Evolutionary conservation across 352 stramenopile species (phyloP), one percentile per base, ranked within the genome.

Genomic region (Pythium aristosporum): DNA sequence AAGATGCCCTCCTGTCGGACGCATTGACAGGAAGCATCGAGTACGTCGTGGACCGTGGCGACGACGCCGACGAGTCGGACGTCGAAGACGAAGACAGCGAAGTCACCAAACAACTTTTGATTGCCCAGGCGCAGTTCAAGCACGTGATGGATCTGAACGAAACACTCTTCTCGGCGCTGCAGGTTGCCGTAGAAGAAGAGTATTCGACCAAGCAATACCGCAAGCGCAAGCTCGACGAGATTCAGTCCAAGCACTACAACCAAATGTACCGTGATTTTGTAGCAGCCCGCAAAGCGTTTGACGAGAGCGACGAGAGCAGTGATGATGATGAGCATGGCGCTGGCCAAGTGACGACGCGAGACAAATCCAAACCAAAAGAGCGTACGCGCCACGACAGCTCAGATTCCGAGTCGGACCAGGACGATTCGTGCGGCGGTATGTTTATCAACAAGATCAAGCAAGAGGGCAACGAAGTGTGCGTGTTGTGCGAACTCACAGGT

Each of bases 361-460:
- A 48, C 44, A 41, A 61, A 28, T 55, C 57, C 9, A 51, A 58
- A 52, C 63, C 39, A 30, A 28, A 9, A 64, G 67, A 15, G 25
- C 28, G 51, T 25, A 34, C 57, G 18, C 44, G 57, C 15, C 28
- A 16, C 36, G 53, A 67, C 13, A 68, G 69, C 20, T 60, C 65
- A 23, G 70, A 69, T n/a, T 69, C 73, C 15, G 80, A 83, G n/a
- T 77, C 76, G 7, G 68, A 73, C 20, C 73, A 82, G 42, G 82
- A 92, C 53, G 73, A 83, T 41, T 85, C 67, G 10, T 92, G 79
- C 66, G 83, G 80, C 16, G 80, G 82, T 5, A 69, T 91, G 56
- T 91, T 94, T 30, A 75, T 94, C 51, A 91, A 91, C 72, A 82
- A 78, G 25, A 77, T 91, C 47, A 87, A 89, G 50, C 76, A 91